phyloP scores from a whole-genome alignment of 2,329 filamentous ascomycete genomes.

The Monosporascus sp. region DNA sequence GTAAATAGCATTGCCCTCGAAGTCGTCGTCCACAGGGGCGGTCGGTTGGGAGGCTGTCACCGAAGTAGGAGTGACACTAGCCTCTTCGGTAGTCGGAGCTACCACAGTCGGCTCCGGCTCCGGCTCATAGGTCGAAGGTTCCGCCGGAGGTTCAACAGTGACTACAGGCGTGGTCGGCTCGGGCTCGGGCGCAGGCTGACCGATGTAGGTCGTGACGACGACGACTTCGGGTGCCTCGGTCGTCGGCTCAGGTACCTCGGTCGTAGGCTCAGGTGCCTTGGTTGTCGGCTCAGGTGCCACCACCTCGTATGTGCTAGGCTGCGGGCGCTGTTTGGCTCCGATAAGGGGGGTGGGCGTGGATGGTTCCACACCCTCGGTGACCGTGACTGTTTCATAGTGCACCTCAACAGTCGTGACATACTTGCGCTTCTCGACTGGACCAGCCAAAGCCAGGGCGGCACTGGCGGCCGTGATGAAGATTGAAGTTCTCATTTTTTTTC shows the following conservation, averaged over 20 bases:
- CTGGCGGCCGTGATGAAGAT: conserved; percentile 28
- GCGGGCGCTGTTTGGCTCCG: conserved; percentile 10
- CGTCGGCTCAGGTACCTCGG: conserved; percentile 1
- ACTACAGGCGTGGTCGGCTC: conserved; percentile 7
- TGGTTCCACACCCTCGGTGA: conserved; percentile 24
- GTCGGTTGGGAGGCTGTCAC: conserved; percentile 5
- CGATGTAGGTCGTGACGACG: not conserved
- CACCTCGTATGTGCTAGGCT: conserved; percentile 1
- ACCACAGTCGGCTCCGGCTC: conserved; percentile 5
- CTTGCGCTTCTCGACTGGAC: conserved; percentile 27
- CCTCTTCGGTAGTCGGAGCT: conserved; percentile 1
- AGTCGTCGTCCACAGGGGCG: conserved; percentile 23
- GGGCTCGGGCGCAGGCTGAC: conserved; percentile 1
- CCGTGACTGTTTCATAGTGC: conserved; percentile 28
- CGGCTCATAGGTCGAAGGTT: not conserved
- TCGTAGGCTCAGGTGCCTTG: not conserved
- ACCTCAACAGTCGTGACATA: conserved; percentile 28
- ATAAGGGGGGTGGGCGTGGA: conserved; percentile 9
- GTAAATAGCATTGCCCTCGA: conserved; percentile 45
- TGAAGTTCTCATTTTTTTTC: conserved; percentile 37
- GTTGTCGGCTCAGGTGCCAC: conserved; percentile 1
- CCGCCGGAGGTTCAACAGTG: conserved; percentile 1
- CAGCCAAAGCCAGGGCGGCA: conserved; percentile 28
- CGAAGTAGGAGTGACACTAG: not conserved
- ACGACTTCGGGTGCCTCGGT: not conserved